Base-by-base conservation (phyloP, 2,329 filamentous ascomycete genomes). In the Alternaria panax region DNA sequence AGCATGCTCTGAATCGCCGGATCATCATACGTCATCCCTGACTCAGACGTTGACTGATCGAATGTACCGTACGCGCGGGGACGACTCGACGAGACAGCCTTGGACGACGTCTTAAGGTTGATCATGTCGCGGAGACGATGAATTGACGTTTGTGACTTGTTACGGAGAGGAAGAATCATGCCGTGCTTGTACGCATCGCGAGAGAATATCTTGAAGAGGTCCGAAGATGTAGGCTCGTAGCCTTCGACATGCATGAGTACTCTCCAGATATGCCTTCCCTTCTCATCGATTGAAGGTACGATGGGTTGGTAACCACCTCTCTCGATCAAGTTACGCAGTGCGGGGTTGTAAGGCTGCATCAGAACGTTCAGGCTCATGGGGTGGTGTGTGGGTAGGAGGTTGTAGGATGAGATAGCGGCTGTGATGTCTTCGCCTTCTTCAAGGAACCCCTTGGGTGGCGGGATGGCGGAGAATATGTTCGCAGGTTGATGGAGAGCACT, bases 341-440 rank as follows among this genome's bases (percentile, higher is more conserved):
- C 78, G 6, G 84, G 82, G 24, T 82, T 75, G 32, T 77, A 78
- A 2, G 76, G 76, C 53, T 76, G 73, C 68, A 75, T 71, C 22
- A 76, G 38, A 27, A 71, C 66, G 52, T 67, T 64, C 7, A 78
- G 66, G 22, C 59, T 63, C 5, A 75, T 62, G 2, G 42, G 43
- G 27, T 71, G 68, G 36, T 57, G 62, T 4, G 60, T 62, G 2
- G 75, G 73, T 18, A 66, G 59, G n/a, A 88, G 78, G 5, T 84
- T 81, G 75, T 86, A 88, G 14, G 79, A 74, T 22, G 78, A 71
- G 2, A 81, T 74, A 2, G 78, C 69, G 11, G 74, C 68, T 51
- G 80, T 67, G 4, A 82, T 64, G 65, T 86, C 83, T 57, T 85
- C 80, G 43, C 81, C 82, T 27, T 82, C 75, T 40, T 82, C 75